These are phyloP conservation scores for Malus hybrid DNA, from an alignment of 331 rosid genomes.

Conservation along the genomic window DNA sequence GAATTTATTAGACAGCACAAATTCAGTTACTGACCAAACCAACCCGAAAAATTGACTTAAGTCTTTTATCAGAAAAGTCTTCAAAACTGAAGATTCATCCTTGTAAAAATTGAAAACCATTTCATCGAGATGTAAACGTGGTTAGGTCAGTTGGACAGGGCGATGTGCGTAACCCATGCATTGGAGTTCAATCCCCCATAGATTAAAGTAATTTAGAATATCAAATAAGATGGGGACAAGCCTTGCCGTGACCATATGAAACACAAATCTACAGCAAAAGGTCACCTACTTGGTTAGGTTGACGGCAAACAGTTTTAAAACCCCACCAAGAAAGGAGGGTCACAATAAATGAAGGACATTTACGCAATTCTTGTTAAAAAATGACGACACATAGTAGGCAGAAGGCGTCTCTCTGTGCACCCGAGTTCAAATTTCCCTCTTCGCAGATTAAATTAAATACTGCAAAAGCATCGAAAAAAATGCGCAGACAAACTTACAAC, in stretches of 20 bases:
- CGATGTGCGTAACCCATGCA: neutral
- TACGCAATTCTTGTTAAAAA: neutral
- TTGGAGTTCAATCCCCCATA: neutral
- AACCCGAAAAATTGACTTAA: neutral
- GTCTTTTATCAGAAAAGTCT: neutral
- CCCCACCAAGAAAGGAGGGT: slow-evolving; percentile 37
- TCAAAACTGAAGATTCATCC: neutral
- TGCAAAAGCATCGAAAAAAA: neutral
- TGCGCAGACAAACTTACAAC: slow-evolving; percentile 35
- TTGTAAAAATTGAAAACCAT: neutral
- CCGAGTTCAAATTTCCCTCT: too few relatives aligned
- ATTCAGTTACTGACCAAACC: neutral
- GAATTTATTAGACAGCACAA: neutral
- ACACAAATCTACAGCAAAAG: neutral
- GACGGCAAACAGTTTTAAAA: slow-evolving; percentile 17
- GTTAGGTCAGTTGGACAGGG: neutral
- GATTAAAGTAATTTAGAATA: neutral
- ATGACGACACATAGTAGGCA: neutral
- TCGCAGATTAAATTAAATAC: neutral
- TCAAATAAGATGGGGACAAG: neutral
- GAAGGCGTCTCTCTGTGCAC: neutral
- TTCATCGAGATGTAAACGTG: neutral
- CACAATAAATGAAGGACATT: slow-evolving; percentile 14
- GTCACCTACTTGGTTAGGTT: neutral
- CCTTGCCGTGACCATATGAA: neutral